Percentiles rank a stretch among this genome's conserved stretches.
Evolutionary conservation across 2,329 filamentous ascomycete genomes (phyloP).

Genomic region (Metarhizium guizhouense): DNA sequence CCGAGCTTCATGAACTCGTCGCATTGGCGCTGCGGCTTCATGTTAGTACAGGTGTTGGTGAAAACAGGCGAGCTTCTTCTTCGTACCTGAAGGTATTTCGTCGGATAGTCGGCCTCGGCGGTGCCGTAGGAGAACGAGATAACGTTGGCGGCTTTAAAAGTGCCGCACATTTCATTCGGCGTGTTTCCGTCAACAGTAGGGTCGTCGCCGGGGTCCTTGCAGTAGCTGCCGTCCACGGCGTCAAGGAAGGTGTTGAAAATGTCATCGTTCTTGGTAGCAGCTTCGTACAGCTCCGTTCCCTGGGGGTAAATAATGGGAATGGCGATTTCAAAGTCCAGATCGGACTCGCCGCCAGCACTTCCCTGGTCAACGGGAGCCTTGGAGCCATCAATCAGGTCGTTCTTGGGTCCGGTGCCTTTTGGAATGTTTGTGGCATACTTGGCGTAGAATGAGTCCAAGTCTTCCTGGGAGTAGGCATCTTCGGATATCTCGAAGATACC

Average conservation of each 20-base stretch:
- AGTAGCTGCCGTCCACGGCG: constrained; percentile 44
- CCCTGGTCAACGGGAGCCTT: no score
- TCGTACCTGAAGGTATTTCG: constrained; percentile 29
- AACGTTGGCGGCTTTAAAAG: constrained; percentile 21
- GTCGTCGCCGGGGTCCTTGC: constrained; percentile 35
- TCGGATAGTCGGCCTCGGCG: constrained; percentile 27
- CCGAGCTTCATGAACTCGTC: constrained; percentile 37
- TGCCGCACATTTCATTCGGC: constrained; percentile 18
- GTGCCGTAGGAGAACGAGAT: constrained; percentile 32
- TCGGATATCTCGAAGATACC: no score
- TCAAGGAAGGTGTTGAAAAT: constrained; percentile 35
- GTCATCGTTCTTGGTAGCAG: constrained; percentile 24
- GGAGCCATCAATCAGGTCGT: no score
- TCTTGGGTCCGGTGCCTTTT: no score
- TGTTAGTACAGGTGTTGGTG: background rate
- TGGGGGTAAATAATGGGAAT: no score
- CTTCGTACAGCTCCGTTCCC: constrained; percentile 28
- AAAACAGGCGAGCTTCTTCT: background rate
- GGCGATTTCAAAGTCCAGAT: no score
- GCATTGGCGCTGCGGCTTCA: constrained; percentile 25
- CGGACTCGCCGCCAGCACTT: no score
- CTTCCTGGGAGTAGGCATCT: no score
- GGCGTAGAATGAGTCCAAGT: no score
- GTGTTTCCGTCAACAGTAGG: constrained; percentile 40
- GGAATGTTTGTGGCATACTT: no score